Evolutionary conservation across 805 yeast species (phyloP).

Genomic region (Myxozyma monticola): DNA sequence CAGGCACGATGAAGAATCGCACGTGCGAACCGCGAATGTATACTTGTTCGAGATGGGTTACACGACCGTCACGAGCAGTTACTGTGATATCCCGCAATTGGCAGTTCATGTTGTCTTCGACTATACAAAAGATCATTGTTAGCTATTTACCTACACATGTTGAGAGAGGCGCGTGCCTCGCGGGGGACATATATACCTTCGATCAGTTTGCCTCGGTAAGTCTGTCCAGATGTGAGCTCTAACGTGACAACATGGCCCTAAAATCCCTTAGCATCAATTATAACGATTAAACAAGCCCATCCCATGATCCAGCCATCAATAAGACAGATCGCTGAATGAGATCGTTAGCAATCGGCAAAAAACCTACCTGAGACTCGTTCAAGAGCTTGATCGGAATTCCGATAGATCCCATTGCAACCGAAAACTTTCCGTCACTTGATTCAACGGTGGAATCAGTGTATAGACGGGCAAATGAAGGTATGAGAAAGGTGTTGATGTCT

Average conservation of each 20-base stretch:
- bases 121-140: too few relatives aligned
- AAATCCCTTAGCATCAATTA: background rate
- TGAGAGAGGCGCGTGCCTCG: too few relatives aligned
- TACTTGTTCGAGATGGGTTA: constrained; percentile 76
- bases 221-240: constrained; percentile 81
- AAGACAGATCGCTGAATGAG: too few relatives aligned
- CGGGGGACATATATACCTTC: too few relatives aligned
- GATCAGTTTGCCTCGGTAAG: constrained; percentile 80
- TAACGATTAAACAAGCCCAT: too few relatives aligned
- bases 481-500: too few relatives aligned
- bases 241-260: constrained; percentile 82
- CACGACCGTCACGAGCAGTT: constrained; percentile 73
- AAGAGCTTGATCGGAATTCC: constrained; percentile 84
- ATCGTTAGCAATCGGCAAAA: background rate
- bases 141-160: too few relatives aligned
- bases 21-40: constrained; percentile 91
- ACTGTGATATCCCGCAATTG: constrained; percentile 79
- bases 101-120: constrained; percentile 92
- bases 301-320: too few relatives aligned
- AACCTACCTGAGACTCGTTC: constrained; percentile 69
- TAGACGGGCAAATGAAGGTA: too few relatives aligned
- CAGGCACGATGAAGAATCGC: constrained; percentile 82
- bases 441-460: too few relatives aligned
- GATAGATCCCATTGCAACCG: constrained; percentile 61
- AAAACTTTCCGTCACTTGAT: too few relatives aligned